Evolutionary conservation across 345 rosid genomes (phyloP).

Genomic region (Dimocarpus longan): DNA sequence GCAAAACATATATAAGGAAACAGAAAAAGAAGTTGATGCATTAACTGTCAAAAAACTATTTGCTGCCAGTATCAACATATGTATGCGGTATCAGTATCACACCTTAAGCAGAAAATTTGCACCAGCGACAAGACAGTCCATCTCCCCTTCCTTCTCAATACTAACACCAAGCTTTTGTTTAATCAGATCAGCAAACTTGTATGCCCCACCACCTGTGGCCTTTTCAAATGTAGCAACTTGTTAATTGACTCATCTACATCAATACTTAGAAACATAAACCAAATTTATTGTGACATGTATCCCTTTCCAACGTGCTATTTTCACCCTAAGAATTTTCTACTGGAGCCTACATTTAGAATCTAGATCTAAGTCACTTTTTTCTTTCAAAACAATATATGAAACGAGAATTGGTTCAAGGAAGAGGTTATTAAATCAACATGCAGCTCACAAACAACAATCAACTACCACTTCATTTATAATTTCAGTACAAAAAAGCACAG

Average conservation of each 20-base stretch:
- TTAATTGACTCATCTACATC: conserved; percentile 17
- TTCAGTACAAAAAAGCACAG: conserved; percentile 15
- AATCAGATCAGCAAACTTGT: conserved; percentile 86
- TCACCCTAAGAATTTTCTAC: background rate
- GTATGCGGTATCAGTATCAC: conserved; percentile 16
- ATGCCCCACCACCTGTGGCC: conserved; percentile 99
- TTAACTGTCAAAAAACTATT: background rate
- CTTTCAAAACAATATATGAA: background rate
- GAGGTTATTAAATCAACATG: background rate
- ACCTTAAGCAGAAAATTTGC: conserved; percentile 97
- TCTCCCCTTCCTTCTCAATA: conserved; percentile 94
- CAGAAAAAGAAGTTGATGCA: background rate
- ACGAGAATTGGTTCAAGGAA: background rate
- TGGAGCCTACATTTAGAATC: background rate
- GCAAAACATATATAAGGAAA: conserved; percentile 5
- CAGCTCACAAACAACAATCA: background rate
- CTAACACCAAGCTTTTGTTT: conserved; percentile 79
- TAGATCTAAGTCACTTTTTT: background rate
- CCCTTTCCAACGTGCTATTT: background rate
- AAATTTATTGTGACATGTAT: background rate
- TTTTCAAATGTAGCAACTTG: conserved; percentile 35
- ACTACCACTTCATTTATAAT: background rate
- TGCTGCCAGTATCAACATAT: conserved; percentile 13
- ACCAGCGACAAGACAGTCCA: conserved; percentile 93
- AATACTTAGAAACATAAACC: conserved; percentile 2